Evolutionary conservation across 306 rosid species (phyloP), one percentile per base, ranked within the genome.

Genomic region (Arachis hypogaea): DNA sequence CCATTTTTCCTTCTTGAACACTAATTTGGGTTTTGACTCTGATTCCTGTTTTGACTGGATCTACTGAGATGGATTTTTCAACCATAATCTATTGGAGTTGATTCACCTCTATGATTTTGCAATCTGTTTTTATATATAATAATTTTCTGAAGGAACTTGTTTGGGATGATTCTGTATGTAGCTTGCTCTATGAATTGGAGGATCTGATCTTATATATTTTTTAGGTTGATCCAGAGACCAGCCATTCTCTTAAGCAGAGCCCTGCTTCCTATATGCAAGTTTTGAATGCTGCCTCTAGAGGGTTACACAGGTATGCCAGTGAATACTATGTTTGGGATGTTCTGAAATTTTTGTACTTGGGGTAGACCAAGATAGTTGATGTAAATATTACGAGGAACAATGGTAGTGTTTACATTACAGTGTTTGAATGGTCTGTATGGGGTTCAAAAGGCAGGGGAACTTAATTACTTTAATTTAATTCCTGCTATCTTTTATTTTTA

Each of bases 211-310:
- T 46, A 10, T 42, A 59, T 8, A 42, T 77, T 63, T 83, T 81
- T 81, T 86, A 93, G 98, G 96, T 89, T 82, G 92, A 88, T 85
- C 90, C 86, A 33, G 90, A 89, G 52, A 89, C 72, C 51, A 84
- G 76, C 76, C 87, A 58, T 47, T 76, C 86, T 66, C 83, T 87
- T 69, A 87, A 90, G 75, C 93, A 86, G 74, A 85, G 78, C 74
- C 97, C 98, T 8, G 96, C 96, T 78, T 74, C 85, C 46, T 93
- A 93, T 69, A 82, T 88, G 2, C 92, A 85, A 66, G 82, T 76
- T 82, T 76, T 91, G 71, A 85, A 76, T 81, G 89, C 89, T 71
- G 85, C 97, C 11, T 88, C 97, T 41, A 83, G 98, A 79, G 93
- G 98, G 63, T 77, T 93, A 82, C 87, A 93, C 86, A 93, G 98